Evolutionary conservation across 768 basidiomycete genomes (phyloP), one percentile per base, ranked within the genome.

Genomic region (Boletus sp.): DNA sequence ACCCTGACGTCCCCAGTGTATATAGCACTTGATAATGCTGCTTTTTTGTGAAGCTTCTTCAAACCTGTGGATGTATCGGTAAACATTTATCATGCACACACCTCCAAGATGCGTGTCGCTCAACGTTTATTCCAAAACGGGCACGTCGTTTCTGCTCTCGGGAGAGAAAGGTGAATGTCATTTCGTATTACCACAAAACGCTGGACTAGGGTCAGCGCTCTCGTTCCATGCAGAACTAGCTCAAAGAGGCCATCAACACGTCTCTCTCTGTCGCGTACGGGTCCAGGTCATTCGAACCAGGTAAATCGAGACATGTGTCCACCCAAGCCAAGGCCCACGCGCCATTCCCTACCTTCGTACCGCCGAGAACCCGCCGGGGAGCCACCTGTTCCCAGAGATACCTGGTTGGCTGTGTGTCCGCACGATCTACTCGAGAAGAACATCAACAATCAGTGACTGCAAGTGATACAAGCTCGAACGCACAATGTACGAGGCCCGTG

Each of bases 311-410:
- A 36, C 73, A 71, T 0, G 78, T 79, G 57, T 92, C 91, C 18
- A 92, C 78, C 83, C 87, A 90, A 5, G 89, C 87, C 49, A 93
- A 69, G 0, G 81, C 89, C 92, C 92, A 93, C 5, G 87, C 90
- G 0, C 83, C 84, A 63, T 87, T 85, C 7, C 92, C 91, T 2
- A 81, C 82, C 69, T 89, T 90, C 0, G 85, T 82, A 3, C 88
- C 89, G 0, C 89, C 90, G 8, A 90, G 73, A 20, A 89, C 72
- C 1, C 64, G 71, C 35, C 75, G 76, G 58, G 83, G 80, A 8
- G 83, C 79, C 9, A 87, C 52, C 2, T 73, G 72, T 60, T 87
- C 86, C 84, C 87, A 84, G 17, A 80, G 80, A 54, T 75, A 78
- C 40, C 71, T 75, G 0, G 84, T 87, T 0, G 94, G 86, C 64